A percentile compares a stretch with the other conserved stretches of the same genome.
Conservation (phyloP, 768 basidiomycete species). For the Albatrellus ellisii region DNA sequence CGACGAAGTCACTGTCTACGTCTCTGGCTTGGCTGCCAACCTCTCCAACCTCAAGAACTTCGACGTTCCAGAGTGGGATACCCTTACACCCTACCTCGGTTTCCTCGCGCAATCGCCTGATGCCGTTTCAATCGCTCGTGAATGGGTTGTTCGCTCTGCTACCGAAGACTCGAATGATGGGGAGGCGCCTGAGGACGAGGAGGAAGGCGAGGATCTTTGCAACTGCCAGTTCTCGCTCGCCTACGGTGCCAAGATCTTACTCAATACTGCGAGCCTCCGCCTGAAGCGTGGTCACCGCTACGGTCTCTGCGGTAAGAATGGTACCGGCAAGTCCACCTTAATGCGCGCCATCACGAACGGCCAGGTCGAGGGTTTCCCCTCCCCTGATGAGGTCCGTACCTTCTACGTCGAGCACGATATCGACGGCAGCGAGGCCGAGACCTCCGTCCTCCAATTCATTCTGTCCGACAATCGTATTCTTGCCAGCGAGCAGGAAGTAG, state of each 20-base stretch:
- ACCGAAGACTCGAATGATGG: slow-evolving; percentile 59
- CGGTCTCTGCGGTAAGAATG: slow-evolving; percentile 97
- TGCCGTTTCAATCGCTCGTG: slow-evolving; percentile 51
- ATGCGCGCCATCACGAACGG: slow-evolving; percentile 90
- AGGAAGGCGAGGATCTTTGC: slow-evolving; percentile 97
- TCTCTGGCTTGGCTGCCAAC: slow-evolving; percentile 68
- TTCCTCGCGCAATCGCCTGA: slow-evolving; percentile 56
- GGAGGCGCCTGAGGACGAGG: slow-evolving; percentile 73
- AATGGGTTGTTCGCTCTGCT: slow-evolving; percentile 88
- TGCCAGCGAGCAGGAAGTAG: slow-evolving; percentile 52
- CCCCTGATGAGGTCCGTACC: slow-evolving; percentile 92
- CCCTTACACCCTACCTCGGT: slow-evolving; percentile 62
- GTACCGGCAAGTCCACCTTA: slow-evolving; percentile 93
- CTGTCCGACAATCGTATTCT: slow-evolving; percentile 72
- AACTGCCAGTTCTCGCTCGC: slow-evolving; percentile 99
- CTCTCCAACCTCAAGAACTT: slow-evolving; percentile 88
- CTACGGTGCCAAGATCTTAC: slow-evolving; percentile 96
- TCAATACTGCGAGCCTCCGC: slow-evolving; percentile 93
- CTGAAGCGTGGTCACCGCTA: slow-evolving; percentile 98
- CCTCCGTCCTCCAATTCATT: slow-evolving; percentile 83
- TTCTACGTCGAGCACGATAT: slow-evolving; percentile 99
- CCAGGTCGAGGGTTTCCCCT: slow-evolving; percentile 98
- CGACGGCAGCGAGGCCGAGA: slow-evolving; percentile 88
- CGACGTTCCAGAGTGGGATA: slow-evolving; percentile 79
- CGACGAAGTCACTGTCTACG: slow-evolving; percentile 53